Base-by-base conservation (phyloP, 179 eudicot genomes). In the Patellifolia procumbens region DNA sequence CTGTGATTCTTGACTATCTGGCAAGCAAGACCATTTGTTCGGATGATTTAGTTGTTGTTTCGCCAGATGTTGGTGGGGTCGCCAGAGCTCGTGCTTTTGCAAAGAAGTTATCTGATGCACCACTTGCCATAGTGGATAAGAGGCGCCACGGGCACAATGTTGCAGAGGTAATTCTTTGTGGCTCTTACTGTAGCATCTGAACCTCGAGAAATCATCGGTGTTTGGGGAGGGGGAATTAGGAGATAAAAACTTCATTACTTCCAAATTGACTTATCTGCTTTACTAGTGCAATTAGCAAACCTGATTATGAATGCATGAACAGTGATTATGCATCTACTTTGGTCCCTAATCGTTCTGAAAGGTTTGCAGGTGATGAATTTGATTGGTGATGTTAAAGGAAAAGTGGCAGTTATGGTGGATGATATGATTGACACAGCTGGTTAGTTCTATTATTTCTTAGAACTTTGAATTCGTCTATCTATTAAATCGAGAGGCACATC, bases 51-150 rank as follows among this genome's bases (percentile, higher is more conserved):
- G 97, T 93, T 22, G 98, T 93, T 42, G 98, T 93, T 74, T 93
- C 98, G 60, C 98, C 98, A 45, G 98, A 93, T 86, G 98, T 93
- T 83, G 98, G 98, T 73, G 98, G 98, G 69, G 98, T 93, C 69
- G 92, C 98, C 56, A 86, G 98, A 85, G 98, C 98, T 74, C 92
- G 98, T 84, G 97, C 98, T 80, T 93, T 93, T 87, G 98, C 98
- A 7, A 93, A 93, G 79, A 93, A 93, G 82, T 76, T 93, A 81
- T 93, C 98, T 51, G 98, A 93, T 89, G 98, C 98, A 43, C 98
- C 98, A 83, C 85, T 93, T 82, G 98, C 98, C 59, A 93, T 93
- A 72, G 98, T 93, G 64, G 98, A 93, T 79, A 93, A 93, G 87
- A 88, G 98, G 83, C 97, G 98, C 17, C 91, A 90, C 29, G 97